A percentile compares a stretch with the other conserved stretches of the same genome.
These are phyloP conservation scores for Sordariomycetes sp. DNA, from an alignment of 2,329 filamentous ascomycete genomes.

Conservation along the genomic window DNA sequence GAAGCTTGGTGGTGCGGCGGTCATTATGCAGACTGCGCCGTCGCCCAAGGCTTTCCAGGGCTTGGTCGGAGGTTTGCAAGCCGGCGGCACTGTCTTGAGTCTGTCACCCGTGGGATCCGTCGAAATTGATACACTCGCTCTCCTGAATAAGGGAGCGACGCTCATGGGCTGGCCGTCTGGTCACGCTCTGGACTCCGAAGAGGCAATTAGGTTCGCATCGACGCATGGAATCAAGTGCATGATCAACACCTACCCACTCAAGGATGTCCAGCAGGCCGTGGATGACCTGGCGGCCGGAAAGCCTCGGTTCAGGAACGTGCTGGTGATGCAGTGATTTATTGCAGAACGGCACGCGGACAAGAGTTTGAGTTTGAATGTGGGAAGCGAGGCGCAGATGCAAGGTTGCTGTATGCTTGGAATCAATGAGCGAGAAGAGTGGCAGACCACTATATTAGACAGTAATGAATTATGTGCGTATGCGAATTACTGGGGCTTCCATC, in stretches of 20 bases:
- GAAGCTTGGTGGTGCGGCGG: slow-evolving; percentile 50
- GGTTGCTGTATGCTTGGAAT: too few species aligned
- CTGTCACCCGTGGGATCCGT: slow-evolving; percentile 40
- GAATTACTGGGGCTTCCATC: slow-evolving; percentile 22
- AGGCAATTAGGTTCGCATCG: slow-evolving; percentile 57
- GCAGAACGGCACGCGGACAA: not conserved
- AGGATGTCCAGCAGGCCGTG: slow-evolving; percentile 34
- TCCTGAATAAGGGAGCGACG: slow-evolving; percentile 43
- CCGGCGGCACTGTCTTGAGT: slow-evolving; percentile 49
- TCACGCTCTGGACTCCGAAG: slow-evolving; percentile 52
- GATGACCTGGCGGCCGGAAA: slow-evolving; percentile 29
- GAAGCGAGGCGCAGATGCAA: too few species aligned
- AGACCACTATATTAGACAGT: not conserved
- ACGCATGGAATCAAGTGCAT: slow-evolving; percentile 55
- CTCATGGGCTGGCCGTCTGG: slow-evolving; percentile 58
- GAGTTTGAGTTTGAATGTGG: not conserved
- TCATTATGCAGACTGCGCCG: slow-evolving; percentile 56
- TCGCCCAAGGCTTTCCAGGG: slow-evolving; percentile 44
- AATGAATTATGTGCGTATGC: slow-evolving; percentile 3
- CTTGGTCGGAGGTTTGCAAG: slow-evolving; percentile 42
- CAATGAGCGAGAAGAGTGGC: not conserved
- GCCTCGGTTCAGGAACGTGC: slow-evolving; percentile 34
- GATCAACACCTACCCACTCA: slow-evolving; percentile 55
- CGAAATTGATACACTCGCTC: slow-evolving; percentile 28
- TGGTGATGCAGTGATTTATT: slow-evolving; percentile 23